Evolutionary conservation across 1,284 basidiomycete species (phyloP), one percentile per base, ranked within the genome.

Genomic region (Fomitopsis betulina): DNA sequence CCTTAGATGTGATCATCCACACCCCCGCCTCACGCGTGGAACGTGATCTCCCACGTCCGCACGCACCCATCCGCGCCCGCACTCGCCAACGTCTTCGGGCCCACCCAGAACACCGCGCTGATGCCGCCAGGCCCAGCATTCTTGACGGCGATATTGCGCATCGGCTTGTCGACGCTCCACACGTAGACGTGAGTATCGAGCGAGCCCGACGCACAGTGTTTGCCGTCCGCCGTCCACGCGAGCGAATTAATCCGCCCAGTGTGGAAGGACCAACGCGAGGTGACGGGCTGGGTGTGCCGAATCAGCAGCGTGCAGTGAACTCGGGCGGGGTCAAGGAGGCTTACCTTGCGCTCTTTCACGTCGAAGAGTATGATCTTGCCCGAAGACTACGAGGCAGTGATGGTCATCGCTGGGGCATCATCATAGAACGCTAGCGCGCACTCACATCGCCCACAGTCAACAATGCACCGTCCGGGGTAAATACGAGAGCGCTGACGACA

Each of bases 131-230:
- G 85, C 43, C 85, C 86, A 1, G 91, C 91, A 62, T 94, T 94
- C 77, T 90, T 91, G 72, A 97, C 86, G 13, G 87, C 82, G 43
- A 95, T 85, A 65, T 91, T 93, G 74, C 85, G 87, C 72, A 86
- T 76, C 12, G 90, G 88, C 62, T 89, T 88, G 58, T 80, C 79
- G 39, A 93, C 85, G 64, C 87, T 88, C 88, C 94, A 98, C 40
- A 98, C 76, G 70, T 94, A 97, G 8, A 97, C 85, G 67, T 94
- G 86, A 30, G 95, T 96, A 71, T 99, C 96, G 38, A 96, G 80
- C 9, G 93, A 93, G 15, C 89, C 94, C 8, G 93, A 94, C 2
- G 88, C 94, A 60, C 92, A 85, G 65, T 94, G 83, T 65, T 79
- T 79, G 3, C 86, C 86, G 66, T 92, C 86, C 1, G 83, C 70